Evolutionary conservation across 2,329 filamentous ascomycete species (phyloP).

Genomic region (Graphilbum sp.): DNA sequence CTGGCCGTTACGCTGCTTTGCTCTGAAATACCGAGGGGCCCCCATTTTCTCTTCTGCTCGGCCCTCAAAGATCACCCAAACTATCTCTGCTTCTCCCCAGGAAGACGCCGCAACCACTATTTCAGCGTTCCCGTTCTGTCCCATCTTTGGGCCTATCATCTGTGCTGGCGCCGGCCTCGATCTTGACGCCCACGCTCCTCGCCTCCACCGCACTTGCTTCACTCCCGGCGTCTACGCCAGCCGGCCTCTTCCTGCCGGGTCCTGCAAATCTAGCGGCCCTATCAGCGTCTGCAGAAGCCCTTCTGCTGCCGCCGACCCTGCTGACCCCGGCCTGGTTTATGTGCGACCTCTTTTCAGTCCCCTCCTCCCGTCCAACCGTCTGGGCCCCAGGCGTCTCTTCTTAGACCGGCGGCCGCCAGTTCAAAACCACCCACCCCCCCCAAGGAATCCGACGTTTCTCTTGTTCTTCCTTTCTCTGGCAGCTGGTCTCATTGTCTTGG

Average conservation of each 20-base stretch:
- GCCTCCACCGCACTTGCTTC: slow-evolving; percentile 22
- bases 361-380: slow-evolving; percentile 10
- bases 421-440: slow-evolving; percentile 36
- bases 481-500: slow-evolving; percentile 38
- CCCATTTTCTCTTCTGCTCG: no score
- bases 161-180: slow-evolving; percentile 7
- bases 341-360: slow-evolving; percentile 18
- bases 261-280: slow-evolving; percentile 20
- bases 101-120: neutral
- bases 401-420: slow-evolving; percentile 19
- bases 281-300: slow-evolving; percentile 22
- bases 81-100: no score
- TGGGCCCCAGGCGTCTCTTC: neutral
- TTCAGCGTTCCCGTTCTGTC: no score
- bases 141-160: slow-evolving; percentile 4
- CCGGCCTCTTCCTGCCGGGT: slow-evolving; percentile 15
- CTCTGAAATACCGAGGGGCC: no score
- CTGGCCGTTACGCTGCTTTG: no score
- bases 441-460: slow-evolving; percentile 13
- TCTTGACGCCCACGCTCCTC: slow-evolving; percentile 8
- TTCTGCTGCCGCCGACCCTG: slow-evolving; percentile 2
- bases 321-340: slow-evolving; percentile 18
- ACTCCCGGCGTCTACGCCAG: no score
- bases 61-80: no score
- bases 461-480: slow-evolving; percentile 23